Evolutionary conservation across 306 rosid genomes (phyloP), one percentile per base, ranked within the genome.

Genomic region (Ziziphus jujuba): DNA sequence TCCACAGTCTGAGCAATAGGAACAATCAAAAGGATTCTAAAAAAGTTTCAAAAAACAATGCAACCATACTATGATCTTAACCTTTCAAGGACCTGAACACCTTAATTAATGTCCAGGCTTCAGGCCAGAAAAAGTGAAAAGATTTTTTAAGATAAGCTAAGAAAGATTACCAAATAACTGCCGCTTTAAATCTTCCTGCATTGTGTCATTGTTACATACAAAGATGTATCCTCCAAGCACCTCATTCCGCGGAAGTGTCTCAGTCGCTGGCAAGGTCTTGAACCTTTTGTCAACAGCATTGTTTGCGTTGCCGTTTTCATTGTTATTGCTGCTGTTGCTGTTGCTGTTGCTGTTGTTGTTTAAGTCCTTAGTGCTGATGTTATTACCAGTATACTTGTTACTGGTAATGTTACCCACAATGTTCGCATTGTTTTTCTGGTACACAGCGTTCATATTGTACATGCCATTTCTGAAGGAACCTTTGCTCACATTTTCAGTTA

Each of bases 151-250:
- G n/a, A 34, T 11, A 17, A 59, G 58, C 59, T 13, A 50, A 25
- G 19, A 55, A 63, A 57, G 24, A 33, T 10, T 65, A 89, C 99
- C 99, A 73, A 95, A 95, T 59, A 95, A 88, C 79, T 95, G 96
- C 19, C 99, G 84, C 81, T 90, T 95, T 34, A 95, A 77, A 81
- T 95, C 99, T 85, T 95, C 99, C 86, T 90, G 97, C 99, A 95
- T 95, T 3, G 99, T 95, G 78, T 95, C 97, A 66, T 95, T 95
- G 85, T 95, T 95, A 66, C 97, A 90, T 7, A 90, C 99, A 80
- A 95, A 95, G 75, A 95, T 95, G 90, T 95, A 95, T 62, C 99
- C 99, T 21, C 99, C 99, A 56, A 95, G 96, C 72, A 95, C 99
- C 75, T 95, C 99, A 84, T 95, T 79, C 28, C 99, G 90, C 0